These are phyloP conservation scores for Corylus americana DNA, from an alignment of 306 rosid genomes.

Conservation along the genomic window DNA sequence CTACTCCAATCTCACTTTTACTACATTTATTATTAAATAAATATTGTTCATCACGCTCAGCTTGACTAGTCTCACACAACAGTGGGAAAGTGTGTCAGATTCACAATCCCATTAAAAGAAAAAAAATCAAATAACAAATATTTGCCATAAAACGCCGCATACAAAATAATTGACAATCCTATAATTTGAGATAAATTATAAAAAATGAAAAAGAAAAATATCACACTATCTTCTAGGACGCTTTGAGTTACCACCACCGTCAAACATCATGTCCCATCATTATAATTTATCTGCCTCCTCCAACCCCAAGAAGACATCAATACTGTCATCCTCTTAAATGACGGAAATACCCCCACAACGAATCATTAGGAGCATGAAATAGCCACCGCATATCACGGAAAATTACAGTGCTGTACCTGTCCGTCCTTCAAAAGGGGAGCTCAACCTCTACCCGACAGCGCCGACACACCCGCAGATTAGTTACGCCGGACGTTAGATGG, in stretches of 20 bases:
- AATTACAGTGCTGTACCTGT: conserved; percentile 47
- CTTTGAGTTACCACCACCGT: conserved; percentile 25
- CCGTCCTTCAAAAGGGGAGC: background rate
- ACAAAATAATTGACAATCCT: background rate
- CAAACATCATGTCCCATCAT: background rate
- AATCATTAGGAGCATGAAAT: background rate
- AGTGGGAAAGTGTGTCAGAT: background rate
- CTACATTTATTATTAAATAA: no score
- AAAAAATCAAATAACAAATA: no score
- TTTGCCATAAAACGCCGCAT: no score
- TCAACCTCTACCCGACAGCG: background rate
- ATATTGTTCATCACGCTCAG: no score
- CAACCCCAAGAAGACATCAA: background rate
- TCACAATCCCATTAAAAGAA: background rate
- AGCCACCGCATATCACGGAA: conserved; percentile 31
- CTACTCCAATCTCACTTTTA: no score
- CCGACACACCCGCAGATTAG: conserved; percentile 11
- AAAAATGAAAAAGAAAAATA: background rate
- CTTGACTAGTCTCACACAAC: no score
- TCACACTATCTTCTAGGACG: background rate
- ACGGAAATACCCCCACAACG: conserved; percentile 35
- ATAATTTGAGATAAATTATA: no score
- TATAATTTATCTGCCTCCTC: background rate
- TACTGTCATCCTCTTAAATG: conserved; percentile 1
- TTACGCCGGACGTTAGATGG: conserved; percentile 4